Evolutionary conservation across 352 stramenopile species (phyloP).

Genomic region (Globisporangium yorkense): DNA sequence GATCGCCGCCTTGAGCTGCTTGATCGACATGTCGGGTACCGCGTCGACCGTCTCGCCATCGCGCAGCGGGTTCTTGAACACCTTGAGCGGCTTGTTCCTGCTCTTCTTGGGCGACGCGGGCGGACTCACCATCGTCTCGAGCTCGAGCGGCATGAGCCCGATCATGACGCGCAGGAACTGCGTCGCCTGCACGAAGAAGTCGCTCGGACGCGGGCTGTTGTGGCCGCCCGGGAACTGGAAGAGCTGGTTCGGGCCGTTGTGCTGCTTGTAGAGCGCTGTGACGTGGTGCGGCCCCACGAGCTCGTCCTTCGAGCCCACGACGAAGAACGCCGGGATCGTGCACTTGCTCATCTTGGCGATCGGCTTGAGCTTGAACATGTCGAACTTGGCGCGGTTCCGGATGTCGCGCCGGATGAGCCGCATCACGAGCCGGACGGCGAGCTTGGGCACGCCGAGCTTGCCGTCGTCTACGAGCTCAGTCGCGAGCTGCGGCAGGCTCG

Average conservation of each 20-base stretch:
- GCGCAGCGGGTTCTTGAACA: conserved; percentile 68
- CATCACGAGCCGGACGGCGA: conserved; percentile 82
- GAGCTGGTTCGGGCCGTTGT: conserved; percentile 76
- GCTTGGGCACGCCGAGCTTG: conserved; percentile 75
- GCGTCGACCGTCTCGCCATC: conserved; percentile 46
- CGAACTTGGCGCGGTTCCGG: conserved; percentile 77
- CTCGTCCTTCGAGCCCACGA: conserved; percentile 71
- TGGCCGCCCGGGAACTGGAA: conserved; percentile 78
- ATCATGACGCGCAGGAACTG: conserved; percentile 82
- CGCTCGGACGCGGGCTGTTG: conserved; percentile 69
- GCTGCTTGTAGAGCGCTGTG: conserved; percentile 58
- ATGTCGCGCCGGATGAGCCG: conserved; percentile 72
- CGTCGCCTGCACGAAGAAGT: conserved; percentile 75
- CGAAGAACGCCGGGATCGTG: conserved; percentile 69
- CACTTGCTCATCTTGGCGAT: conserved; percentile 70
- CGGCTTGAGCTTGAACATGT: conserved; percentile 86
- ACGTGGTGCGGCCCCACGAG: conserved; percentile 74
- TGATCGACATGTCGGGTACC: conserved; percentile 68
- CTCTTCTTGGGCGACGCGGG: conserved; percentile 15
- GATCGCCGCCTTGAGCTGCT: conserved; percentile 75
- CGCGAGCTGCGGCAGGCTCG: conserved; percentile 61
- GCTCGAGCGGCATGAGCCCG: conserved; percentile 53
- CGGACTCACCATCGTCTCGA: conserved; percentile 28
- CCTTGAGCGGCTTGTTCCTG: conserved; percentile 32
- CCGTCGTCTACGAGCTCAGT: conserved; percentile 76